These are phyloP conservation scores for Chaetoscypha palmicola DNA, from an alignment of 2,329 filamentous ascomycete genomes.

Conservation along the genomic window DNA sequence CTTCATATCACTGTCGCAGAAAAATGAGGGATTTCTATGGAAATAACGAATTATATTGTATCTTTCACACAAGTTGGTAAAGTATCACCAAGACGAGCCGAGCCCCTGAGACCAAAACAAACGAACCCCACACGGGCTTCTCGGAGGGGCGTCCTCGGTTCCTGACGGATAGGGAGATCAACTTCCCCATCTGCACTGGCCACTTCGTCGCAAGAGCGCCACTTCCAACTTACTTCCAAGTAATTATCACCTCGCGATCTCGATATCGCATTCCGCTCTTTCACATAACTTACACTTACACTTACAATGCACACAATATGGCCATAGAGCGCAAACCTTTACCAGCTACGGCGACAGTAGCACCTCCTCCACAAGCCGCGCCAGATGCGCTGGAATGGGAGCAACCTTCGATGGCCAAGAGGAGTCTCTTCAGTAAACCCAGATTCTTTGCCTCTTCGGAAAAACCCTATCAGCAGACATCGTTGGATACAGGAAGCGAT, in stretches of 20 bases:
- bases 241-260: constrained; percentile 1
- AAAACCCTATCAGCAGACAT: neutral
- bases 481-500: neutral
- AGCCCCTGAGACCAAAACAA: no score
- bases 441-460: neutral
- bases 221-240: no score
- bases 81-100: no score
- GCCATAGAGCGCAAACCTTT: neutral
- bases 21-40: no score
- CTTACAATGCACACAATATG: neutral
- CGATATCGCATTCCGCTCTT: neutral
- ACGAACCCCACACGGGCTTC: no score
- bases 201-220: no score
- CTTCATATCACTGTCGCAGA: no score
- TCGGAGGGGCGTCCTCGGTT: no score
- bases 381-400: constrained; percentile 7
- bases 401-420: constrained; percentile 1
- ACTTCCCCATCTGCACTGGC: no score
- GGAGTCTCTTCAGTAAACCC: constrained; percentile 1
- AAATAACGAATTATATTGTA: no score
- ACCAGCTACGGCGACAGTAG: neutral
- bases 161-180: no score
- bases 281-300: neutral
- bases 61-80: no score
- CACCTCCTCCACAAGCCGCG: neutral